phyloP scores from a whole-genome alignment of 345 rosid species.

The Syzygium jambos region DNA sequence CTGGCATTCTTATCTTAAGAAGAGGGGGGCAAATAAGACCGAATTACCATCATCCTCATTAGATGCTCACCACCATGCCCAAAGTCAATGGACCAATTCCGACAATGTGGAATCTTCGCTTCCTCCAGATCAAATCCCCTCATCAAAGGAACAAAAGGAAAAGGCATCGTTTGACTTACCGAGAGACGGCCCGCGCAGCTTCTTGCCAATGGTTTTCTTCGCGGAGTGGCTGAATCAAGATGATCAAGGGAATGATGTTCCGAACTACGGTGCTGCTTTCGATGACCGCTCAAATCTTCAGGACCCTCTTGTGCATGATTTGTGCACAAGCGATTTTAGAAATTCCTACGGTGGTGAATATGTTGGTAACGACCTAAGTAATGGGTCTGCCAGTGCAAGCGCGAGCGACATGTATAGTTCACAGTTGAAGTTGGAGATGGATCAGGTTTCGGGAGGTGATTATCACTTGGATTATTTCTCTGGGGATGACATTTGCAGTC shows the following conservation, averaged over 20 bases:
- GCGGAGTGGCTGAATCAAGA: slow-evolving; percentile 14
- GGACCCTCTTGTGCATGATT: slow-evolving; percentile 5
- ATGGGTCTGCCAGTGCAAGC: neutral
- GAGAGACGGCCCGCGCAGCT: neutral
- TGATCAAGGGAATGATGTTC: neutral
- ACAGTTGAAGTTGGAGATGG: slow-evolving; percentile 37
- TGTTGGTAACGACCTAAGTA: neutral
- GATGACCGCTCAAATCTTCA: slow-evolving; percentile 11
- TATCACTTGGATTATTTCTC: slow-evolving; percentile 19
- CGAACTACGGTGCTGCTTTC: neutral
- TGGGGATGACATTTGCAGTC: slow-evolving; percentile 25
- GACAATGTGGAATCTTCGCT: neutral
- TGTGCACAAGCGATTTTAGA: slow-evolving; percentile 9
- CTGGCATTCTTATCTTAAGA: slow-evolving; percentile 77
- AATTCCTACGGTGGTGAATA: slow-evolving; percentile 8
- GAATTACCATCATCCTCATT: neutral
- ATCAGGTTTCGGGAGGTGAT: slow-evolving; percentile 31
- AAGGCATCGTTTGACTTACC: neutral
- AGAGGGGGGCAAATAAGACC: neutral
- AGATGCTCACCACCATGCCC: neutral
- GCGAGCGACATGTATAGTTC: slow-evolving; percentile 32
- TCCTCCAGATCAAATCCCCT: neutral
- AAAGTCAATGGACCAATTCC: neutral
- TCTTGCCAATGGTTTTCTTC: slow-evolving; percentile 8
- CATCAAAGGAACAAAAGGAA: neutral